phyloP scores from a whole-genome alignment of 371 early-diverging fungal species.

The Saksenaea oblongispora region DNA sequence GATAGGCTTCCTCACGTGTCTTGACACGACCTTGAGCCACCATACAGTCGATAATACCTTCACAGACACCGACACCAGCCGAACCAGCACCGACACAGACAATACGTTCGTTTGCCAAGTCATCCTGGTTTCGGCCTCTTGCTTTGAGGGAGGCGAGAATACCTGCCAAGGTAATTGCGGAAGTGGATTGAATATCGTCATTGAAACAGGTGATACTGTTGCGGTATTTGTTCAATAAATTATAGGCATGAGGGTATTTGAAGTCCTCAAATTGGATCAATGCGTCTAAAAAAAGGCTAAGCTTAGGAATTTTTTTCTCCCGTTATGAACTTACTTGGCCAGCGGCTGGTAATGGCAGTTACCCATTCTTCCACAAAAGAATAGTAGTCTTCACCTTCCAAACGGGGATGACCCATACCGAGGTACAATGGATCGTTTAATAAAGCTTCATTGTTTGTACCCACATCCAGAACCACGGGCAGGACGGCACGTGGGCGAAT shows the following conservation, averaged over 20 bases:
- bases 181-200: conserved; percentile 71
- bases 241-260: conserved; percentile 59
- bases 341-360: conserved; percentile 58
- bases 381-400: conserved; percentile 63
- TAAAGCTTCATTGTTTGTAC: conserved; percentile 62
- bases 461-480: conserved; percentile 69
- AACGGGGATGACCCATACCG: conserved; percentile 64
- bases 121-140: conserved; percentile 45
- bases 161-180: conserved; percentile 68
- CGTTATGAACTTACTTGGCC: conserved; percentile 53
- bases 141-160: conserved; percentile 62
- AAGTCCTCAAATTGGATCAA: conserved; percentile 63
- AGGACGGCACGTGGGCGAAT: conserved; percentile 63
- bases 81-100: conserved; percentile 72
- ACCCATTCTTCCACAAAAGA: conserved; percentile 71
- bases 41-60: conserved; percentile 66
- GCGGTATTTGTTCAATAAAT: conserved; percentile 63
- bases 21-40: conserved; percentile 59
- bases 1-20: conserved; percentile 60
- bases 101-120: conserved; percentile 47
- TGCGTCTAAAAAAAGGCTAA: conserved; percentile 28
- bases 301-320: background rate
- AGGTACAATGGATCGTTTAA: conserved; percentile 66
- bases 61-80: conserved; percentile 71
- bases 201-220: conserved; percentile 66